Percentiles rank a stretch among this genome's conserved stretches.
Conservation (phyloP, 495 filamentous ascomycete species). For the Talaromyces borbonicus region DNA sequence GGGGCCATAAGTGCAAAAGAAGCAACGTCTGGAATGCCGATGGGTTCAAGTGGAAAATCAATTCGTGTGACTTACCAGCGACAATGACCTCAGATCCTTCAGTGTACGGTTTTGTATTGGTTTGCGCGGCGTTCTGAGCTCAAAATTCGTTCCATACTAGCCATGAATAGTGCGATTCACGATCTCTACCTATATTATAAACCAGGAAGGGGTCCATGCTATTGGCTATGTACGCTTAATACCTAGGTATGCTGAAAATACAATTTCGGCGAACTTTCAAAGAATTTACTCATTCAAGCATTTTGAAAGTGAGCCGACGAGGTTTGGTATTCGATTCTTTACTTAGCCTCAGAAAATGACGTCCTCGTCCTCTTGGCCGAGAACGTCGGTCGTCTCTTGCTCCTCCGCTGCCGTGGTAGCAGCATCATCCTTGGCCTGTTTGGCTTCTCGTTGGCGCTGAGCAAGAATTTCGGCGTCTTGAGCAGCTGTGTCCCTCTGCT, state of each 20-base stretch:
- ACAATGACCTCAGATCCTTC: slow-evolving; percentile 48
- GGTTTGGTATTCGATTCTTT: not conserved
- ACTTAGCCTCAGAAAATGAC: slow-evolving; percentile 68
- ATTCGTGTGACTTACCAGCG: slow-evolving; percentile 89
- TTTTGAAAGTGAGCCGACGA: not conserved
- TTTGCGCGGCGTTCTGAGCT: slow-evolving; percentile 5
- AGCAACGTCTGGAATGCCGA: slow-evolving; percentile 77
- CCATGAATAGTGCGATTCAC: too few species aligned
- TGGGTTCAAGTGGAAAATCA: slow-evolving; percentile 58
- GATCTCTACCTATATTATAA: too few species aligned
- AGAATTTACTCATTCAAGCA: slow-evolving; percentile 1
- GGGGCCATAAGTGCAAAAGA: slow-evolving; percentile 94
- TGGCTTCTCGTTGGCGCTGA: slow-evolving; percentile 42
- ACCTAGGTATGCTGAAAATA: too few species aligned
- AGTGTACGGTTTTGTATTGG: slow-evolving; percentile 1
- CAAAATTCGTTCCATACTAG: too few species aligned
- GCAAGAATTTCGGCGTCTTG: slow-evolving; percentile 63
- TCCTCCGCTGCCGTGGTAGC: slow-evolving; percentile 26
- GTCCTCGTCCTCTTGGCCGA: slow-evolving; percentile 84
- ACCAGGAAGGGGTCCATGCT: not conserved
- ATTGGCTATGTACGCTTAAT: slow-evolving; percentile 4
- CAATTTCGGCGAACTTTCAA: slow-evolving; percentile 1
- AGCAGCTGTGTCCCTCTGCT: slow-evolving; percentile 70
- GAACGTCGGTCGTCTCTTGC: slow-evolving; percentile 49
- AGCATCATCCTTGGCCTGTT: slow-evolving; percentile 17